Evolutionary conservation across 805 yeast species (phyloP), one percentile per base, ranked within the genome.

Genomic region (Cyberlindnera nakhonratchasimensis): DNA sequence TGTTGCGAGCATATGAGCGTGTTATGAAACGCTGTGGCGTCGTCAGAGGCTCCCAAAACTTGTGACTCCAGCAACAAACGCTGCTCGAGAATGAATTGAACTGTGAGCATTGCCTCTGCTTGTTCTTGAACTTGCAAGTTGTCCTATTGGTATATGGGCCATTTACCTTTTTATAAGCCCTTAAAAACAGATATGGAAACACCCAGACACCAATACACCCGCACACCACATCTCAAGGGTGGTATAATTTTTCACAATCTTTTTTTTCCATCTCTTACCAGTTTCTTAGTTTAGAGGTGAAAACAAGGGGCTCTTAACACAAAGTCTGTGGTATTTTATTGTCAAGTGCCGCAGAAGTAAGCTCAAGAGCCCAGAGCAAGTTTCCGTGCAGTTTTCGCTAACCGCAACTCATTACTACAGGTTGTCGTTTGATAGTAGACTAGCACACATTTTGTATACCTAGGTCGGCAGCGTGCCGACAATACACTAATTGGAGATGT

Each of bases 371-470:
- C 50, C 47, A 24, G 47, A 51, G 46, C 36, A 16, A 23, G 6
- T 13, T 25, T 17, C 19, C 20, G 14, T 48, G 62, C 60, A 53
- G 53, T 55, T 58, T 58, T 58, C 62, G 62, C 62, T 58, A 58
- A 58, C 62, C 62, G 57, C 62, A 58, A 56, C 59, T 54, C 54
- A 28, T 13, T 18, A 56, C 57, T 45, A 56, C 57, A 54, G 42
- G 61, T 56, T 58, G 62, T 56, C 55, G 62, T 58, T 58, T 58
- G 62, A 58, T 58, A 58, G 62, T 58, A 58, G 58, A 52, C 59
- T 51, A 52, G 62, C 59, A 47, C 37, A 58, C 58, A 58, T 48
- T 41, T 37, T n/a, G n/a, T 42, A 8, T n/a, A n/a, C n/a, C n/a
- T n/a, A n/a, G n/a, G n/a, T n/a, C n/a, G n/a, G n/a, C n/a, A n/a